phyloP scores from a whole-genome alignment of 129 eudicot genomes.

The Pseudognaphalium luteoalbum region DNA sequence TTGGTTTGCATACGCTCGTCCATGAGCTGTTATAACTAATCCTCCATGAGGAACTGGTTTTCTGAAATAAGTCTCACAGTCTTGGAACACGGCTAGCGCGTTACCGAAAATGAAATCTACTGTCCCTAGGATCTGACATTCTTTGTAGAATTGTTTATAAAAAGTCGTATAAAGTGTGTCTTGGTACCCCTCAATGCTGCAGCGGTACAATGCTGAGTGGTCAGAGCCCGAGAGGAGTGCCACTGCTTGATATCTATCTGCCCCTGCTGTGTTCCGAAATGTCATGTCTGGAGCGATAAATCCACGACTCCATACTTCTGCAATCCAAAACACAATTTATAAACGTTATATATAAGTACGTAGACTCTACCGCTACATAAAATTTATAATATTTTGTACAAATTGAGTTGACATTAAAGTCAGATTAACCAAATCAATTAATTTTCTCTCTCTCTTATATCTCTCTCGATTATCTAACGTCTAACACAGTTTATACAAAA shows the following conservation, averaged over 20 bases:
- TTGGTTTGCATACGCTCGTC: conserved; percentile 9
- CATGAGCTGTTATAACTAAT: conserved; percentile 30
- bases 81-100: conserved; percentile 31
- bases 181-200: conserved; percentile 35
- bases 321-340: neutral
- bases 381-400: too few relatives aligned
- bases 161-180: conserved; percentile 29
- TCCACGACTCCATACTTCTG: conserved; percentile 34
- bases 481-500: too few relatives aligned
- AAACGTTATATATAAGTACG: neutral
- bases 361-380: too few relatives aligned
- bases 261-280: conserved; percentile 39
- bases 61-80: conserved; percentile 27
- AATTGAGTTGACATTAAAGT: too few relatives aligned
- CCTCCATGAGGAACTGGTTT: conserved; percentile 26
- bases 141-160: conserved; percentile 31
- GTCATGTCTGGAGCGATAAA: conserved; percentile 36
- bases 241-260: conserved; percentile 29
- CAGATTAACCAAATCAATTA: too few relatives aligned
- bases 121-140: conserved; percentile 34
- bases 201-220: conserved; percentile 28
- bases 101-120: conserved; percentile 39
- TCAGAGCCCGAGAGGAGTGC: conserved; percentile 34
- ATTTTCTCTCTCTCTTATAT: too few relatives aligned
- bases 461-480: too few relatives aligned